phyloP scores from a whole-genome alignment of 2,329 filamentous ascomycete genomes.

The Raffaelea arxii region DNA sequence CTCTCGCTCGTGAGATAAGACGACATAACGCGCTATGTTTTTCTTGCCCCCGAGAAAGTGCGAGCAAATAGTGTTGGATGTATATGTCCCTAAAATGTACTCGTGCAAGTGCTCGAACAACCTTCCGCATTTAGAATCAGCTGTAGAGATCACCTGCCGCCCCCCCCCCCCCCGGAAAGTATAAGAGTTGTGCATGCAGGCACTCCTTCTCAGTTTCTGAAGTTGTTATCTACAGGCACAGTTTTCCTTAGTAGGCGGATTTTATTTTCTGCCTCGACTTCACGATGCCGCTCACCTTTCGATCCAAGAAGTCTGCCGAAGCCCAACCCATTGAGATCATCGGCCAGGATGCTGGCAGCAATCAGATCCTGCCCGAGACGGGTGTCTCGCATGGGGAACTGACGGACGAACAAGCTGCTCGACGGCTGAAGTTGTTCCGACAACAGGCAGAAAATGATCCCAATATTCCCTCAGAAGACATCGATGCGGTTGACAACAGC shows the following conservation, averaged over 20 bases:
- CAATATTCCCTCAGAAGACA: neutral
- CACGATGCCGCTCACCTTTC: constrained; percentile 1
- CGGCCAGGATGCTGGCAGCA: neutral
- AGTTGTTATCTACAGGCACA: neutral
- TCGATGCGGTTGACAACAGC: neutral
- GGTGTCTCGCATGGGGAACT: neutral
- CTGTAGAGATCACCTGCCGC: neutral
- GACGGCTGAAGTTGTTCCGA: constrained; percentile 3
- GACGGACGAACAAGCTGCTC: neutral
- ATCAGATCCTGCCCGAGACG: neutral
- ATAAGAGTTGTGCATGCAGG: neutral
- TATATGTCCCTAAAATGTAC: neutral
- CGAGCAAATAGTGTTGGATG: neutral
- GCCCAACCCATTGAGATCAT: neutral
- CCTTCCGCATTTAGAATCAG: neutral
- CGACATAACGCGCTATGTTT: no score
- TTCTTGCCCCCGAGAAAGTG: neutral
- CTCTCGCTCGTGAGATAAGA: no score
- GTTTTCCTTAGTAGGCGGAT: neutral
- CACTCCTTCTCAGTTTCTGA: neutral
- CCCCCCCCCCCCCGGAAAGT: neutral
- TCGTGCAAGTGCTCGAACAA: neutral
- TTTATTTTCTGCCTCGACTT: neutral
- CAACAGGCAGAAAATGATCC: neutral
- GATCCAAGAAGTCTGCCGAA: constrained; percentile 1